phyloP scores from a whole-genome alignment of 192 early-diverging fungal species.

The Backusella circina region DNA sequence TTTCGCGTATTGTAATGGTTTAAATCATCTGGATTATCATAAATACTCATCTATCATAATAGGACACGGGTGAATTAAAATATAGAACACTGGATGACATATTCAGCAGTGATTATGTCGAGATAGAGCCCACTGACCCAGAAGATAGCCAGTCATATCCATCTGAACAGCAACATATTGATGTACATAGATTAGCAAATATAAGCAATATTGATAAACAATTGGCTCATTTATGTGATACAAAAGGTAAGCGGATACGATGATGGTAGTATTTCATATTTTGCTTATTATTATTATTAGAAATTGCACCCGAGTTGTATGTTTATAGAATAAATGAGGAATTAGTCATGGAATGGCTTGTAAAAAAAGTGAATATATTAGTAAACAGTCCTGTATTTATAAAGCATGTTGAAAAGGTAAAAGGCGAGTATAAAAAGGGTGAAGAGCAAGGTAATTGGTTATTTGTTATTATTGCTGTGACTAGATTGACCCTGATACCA shows the following conservation, averaged over 20 bases:
- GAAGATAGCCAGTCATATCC: neutral
- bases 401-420: neutral
- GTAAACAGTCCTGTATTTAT: neutral
- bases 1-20: neutral
- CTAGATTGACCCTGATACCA: neutral
- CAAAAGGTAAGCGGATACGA: neutral
- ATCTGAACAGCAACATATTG: neutral
- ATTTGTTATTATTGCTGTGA: neutral
- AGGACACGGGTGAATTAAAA: neutral
- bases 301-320: neutral
- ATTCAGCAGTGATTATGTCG: slow-evolving; percentile 4
- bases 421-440: neutral
- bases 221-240: slow-evolving; percentile 8
- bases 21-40: no score
- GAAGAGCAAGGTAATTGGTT: neutral
- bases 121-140: neutral
- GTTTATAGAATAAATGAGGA: slow-evolving; percentile 10
- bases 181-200: slow-evolving; percentile 7
- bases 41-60: no score
- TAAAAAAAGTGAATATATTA: neutral
- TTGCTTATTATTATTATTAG: neutral
- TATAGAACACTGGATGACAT: slow-evolving; percentile 13
- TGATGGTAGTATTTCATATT: no score
- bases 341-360: neutral
- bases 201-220: neutral